Conservation (phyloP, 2,329 filamentous ascomycete species). For the Neoarthrinium moseri region DNA sequence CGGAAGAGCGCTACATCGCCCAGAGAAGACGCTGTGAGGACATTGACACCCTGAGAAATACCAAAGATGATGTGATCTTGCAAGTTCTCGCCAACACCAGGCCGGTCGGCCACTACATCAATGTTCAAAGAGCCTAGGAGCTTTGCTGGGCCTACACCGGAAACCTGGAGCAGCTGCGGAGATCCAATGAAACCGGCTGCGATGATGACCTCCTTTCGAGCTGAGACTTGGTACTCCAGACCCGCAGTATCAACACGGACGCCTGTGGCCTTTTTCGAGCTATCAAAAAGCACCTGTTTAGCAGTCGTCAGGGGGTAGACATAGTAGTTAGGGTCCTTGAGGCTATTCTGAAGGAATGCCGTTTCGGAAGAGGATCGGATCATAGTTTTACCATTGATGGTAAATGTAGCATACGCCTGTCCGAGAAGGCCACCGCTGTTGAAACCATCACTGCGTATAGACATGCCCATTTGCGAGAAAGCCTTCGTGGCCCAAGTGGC, state of each 20-base stretch:
- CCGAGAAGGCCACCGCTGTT: slow-evolving; percentile 39
- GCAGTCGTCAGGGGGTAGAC: slow-evolving; percentile 40
- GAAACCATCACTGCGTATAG: slow-evolving; percentile 28
- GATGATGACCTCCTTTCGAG: slow-evolving; percentile 35
- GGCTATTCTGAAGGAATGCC: slow-evolving; percentile 29
- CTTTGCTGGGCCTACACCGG: slow-evolving; percentile 33
- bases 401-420: slow-evolving; percentile 27
- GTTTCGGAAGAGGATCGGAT: slow-evolving; percentile 34
- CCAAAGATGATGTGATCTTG: slow-evolving; percentile 46
- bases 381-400: slow-evolving; percentile 25
- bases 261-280: slow-evolving; percentile 27
- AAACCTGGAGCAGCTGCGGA: slow-evolving; percentile 37
- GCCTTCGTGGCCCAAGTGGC: slow-evolving; percentile 32
- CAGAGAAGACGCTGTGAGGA: slow-evolving; percentile 64
- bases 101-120: slow-evolving; percentile 49
- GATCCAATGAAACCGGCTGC: slow-evolving; percentile 36
- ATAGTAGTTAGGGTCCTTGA: slow-evolving; percentile 20
- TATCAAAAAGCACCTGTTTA: slow-evolving; percentile 41
- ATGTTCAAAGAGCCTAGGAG: slow-evolving; percentile 39
- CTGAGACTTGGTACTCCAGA: slow-evolving; percentile 18
- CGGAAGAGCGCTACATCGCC: slow-evolving; percentile 54
- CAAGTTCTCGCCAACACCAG: slow-evolving; percentile 61
- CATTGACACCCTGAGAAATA: slow-evolving; percentile 44
- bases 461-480: slow-evolving; percentile 36
- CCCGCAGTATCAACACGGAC: slow-evolving; percentile 17